Base-by-base conservation (phyloP, 345 rosid genomes). In the Eucalyptus regnans region DNA sequence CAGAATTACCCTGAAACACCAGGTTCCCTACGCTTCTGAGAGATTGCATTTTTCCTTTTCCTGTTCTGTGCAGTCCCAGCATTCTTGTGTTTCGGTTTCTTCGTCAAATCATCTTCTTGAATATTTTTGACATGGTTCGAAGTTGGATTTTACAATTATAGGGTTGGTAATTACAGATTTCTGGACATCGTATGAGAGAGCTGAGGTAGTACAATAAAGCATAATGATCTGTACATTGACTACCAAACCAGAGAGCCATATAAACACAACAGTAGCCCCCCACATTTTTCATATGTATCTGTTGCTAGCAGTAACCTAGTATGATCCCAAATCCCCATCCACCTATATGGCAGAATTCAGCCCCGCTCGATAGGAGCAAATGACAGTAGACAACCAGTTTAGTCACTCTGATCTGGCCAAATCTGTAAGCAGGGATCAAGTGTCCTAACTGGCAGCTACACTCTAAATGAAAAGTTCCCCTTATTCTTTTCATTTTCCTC, bases 1-100 rank as follows among this genome's bases (percentile, higher is more conserved):
- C 98, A 96, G 88, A 96, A 95, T 93, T 95, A 96, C 91, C 99
- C 99, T 25, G 94, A 94, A 50, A 56, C 71, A 97, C 99, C 98
- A 7, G 99, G 98, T 96, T 86, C 62, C 41, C n/a, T 25, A 11
- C 51, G 22, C 46, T 83, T n/a, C 12, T 68, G 44, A 15, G 80
- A 68, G 80, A 68, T 33, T 31, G 44, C 18, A 52, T 68, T 31
- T 56, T 8, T 22, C 12, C 27, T 37, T 71, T 71, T 37, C 46
- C 4, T 71, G 81, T 71, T 20, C 83, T 71, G 27, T 37, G 27
- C 0, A 3, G 2, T 37, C 81, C 81, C 7, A 41, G 46, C 81
- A 71, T 71, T 37, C 81, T 71, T 0, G 46, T 71, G 46, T 71
- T 71, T 37, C 46, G 3, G 46, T 71, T 5, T 37, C 46, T 71